Evolutionary conservation across 1,139 yeast species (phyloP).

Genomic region (Wickerhamiella infanticola): DNA sequence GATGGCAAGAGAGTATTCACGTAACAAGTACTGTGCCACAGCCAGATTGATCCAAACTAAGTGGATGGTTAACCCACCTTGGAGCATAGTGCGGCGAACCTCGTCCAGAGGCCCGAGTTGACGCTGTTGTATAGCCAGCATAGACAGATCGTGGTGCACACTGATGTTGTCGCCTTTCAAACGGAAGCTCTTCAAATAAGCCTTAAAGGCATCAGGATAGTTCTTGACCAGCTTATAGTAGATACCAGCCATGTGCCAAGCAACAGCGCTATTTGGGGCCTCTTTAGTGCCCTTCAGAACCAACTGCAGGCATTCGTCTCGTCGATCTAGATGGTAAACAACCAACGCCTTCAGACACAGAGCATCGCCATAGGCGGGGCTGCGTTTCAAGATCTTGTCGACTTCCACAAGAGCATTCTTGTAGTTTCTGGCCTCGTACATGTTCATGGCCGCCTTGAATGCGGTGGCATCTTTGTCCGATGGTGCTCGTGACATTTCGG

Average conservation of each 20-base stretch:
- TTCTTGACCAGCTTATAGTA: conserved; percentile 57
- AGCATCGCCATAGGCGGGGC: conserved; percentile 64
- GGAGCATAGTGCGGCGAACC: conserved; percentile 56
- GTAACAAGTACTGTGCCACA: conserved; percentile 63
- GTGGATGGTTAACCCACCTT: conserved; percentile 66
- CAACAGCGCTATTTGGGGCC: conserved; percentile 44
- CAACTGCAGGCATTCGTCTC: conserved; percentile 48
- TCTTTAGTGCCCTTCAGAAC: conserved; percentile 46
- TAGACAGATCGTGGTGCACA: conserved; percentile 67
- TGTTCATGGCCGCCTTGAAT: conserved; percentile 66
- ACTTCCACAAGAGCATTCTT: conserved; percentile 67
- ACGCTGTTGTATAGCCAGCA: conserved; percentile 65
- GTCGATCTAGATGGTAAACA: conserved; percentile 34
- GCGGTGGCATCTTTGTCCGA: conserved; percentile 9
- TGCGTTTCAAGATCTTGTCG: conserved; percentile 64
- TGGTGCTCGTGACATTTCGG: neutral
- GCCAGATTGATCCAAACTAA: conserved; percentile 91
- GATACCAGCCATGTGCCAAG: conserved; percentile 77
- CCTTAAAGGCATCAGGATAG: conserved; percentile 64
- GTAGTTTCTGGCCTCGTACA: conserved; percentile 75
- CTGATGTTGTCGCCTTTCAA: conserved; percentile 69
- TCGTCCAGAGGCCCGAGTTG: conserved; percentile 49
- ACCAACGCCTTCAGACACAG: conserved; percentile 73
- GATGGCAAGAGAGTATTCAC: conserved; percentile 52
- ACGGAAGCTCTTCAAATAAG: conserved; percentile 63